A percentile compares a stretch with the other conserved stretches of the same genome.
Evolutionary conservation across 495 filamentous ascomycete genomes (phyloP).

Genomic region (Hypomontagnella monticulosa): DNA sequence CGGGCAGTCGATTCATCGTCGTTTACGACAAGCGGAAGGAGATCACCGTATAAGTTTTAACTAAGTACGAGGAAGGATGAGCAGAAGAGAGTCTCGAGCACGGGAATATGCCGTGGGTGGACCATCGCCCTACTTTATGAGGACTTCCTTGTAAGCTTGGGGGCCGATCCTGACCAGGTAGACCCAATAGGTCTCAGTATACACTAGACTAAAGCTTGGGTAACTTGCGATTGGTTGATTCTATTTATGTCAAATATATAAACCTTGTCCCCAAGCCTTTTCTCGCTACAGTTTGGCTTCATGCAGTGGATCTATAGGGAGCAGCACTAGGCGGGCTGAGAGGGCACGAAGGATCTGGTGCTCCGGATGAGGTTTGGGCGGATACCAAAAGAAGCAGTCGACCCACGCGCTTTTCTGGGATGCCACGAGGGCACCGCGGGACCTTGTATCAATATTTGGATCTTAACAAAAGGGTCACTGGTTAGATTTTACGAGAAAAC

Average conservation of each 20-base stretch:
- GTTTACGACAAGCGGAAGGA: conserved; percentile 14
- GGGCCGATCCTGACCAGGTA: conserved; percentile 10
- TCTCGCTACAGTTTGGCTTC: conserved; percentile 6
- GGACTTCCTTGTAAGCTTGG: background rate
- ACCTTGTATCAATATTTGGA: conserved; percentile 7
- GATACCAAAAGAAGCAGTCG: conserved; percentile 2
- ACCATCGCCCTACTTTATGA: conserved; percentile 21
- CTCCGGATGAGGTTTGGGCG: conserved; percentile 4
- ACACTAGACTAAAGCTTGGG: background rate
- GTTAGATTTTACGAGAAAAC: no score
- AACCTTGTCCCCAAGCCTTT: conserved; percentile 19
- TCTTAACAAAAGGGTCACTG: background rate
- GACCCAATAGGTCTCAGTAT: conserved; percentile 15
- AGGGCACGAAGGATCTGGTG: conserved; percentile 21
- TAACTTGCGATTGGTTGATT: conserved; percentile 26
- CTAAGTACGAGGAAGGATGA: background rate
- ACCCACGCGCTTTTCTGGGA: conserved; percentile 6
- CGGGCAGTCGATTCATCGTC: conserved; percentile 39
- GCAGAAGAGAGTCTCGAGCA: conserved; percentile 8
- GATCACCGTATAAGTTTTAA: background rate
- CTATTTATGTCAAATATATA: conserved; percentile 33
- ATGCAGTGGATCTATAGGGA: conserved; percentile 8
- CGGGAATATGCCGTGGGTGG: conserved; percentile 22
- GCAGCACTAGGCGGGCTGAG: conserved; percentile 11
- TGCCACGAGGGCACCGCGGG: conserved; percentile 3